phyloP scores from a whole-genome alignment of 2,329 filamentous ascomycete genomes.

The Coniochaeta ligniaria region DNA sequence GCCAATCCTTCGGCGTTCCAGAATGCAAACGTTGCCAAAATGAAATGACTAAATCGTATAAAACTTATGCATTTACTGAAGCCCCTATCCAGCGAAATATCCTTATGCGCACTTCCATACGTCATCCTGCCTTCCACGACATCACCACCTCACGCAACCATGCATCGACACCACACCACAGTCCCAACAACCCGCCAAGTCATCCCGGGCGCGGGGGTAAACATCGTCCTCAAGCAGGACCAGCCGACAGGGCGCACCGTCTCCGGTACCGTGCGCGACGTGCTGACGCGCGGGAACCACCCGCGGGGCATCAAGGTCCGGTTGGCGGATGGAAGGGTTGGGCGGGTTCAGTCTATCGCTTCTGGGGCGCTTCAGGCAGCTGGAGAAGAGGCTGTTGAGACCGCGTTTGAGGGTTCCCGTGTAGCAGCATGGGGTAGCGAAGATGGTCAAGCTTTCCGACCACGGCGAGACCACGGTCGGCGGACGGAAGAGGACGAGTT shows the following conservation, averaged over 20 bases:
- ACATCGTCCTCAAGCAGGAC: constrained; percentile 69
- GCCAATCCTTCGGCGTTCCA: too few species aligned
- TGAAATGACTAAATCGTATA: too few species aligned
- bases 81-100: too few species aligned
- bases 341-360: constrained; percentile 61
- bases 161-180: neutral
- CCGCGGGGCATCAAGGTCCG: constrained; percentile 75
- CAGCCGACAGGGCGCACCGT: constrained; percentile 69
- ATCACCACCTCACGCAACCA: neutral
- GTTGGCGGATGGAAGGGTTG: constrained; percentile 62
- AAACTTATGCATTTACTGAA: too few species aligned
- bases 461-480: constrained; percentile 4
- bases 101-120: neutral
- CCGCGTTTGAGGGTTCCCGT: neutral
- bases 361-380: constrained; percentile 10
- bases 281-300: constrained; percentile 68
- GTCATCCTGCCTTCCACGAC: neutral
- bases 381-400: neutral
- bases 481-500: constrained; percentile 15
- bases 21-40: too few species aligned
- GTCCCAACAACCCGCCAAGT: constrained; percentile 47
- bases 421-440: neutral
- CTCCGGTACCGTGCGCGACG: constrained; percentile 55
- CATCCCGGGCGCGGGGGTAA: constrained; percentile 55
- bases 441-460: neutral